These are phyloP conservation scores for Kalanchoe fedtschenkoi DNA, from an alignment of 164 flowering plant species.

Conservation along the genomic window DNA sequence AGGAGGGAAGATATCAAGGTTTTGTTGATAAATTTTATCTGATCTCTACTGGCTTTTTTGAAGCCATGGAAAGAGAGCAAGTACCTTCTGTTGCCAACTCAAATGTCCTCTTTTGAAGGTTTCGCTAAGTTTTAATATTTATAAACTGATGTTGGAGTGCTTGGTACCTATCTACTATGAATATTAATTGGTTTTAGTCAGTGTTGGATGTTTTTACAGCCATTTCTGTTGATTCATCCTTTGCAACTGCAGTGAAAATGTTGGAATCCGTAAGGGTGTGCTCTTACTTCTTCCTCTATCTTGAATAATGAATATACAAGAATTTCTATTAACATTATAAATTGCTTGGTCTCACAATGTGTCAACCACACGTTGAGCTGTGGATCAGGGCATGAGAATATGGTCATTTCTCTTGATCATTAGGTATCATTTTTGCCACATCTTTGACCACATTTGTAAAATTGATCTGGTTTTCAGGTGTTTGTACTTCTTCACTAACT, in stretches of 20 bases:
- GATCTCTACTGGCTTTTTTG: too few relatives aligned
- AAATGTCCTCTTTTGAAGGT: constrained; percentile 41
- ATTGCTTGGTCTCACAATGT: background rate
- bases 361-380: background rate
- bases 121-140: background rate
- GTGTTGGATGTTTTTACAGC: background rate
- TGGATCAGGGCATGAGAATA: background rate
- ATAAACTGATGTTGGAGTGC: background rate
- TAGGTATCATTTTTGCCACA: background rate
- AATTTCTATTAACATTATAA: background rate
- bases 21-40: too few relatives aligned
- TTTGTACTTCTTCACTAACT: constrained; percentile 85
- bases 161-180: background rate
- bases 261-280: constrained; percentile 72
- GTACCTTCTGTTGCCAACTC: constrained; percentile 41
- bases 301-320: background rate
- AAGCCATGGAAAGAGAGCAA: constrained; percentile 76
- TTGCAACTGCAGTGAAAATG: constrained; percentile 73
- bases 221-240: constrained; percentile 45
- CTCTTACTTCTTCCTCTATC: background rate
- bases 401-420: background rate
- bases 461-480: constrained; percentile 29
- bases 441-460: background rate
- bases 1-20: too few relatives aligned
- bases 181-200: background rate